Evolutionary conservation across 176 grass and related monocot genomes (phyloP).

Genomic region (Avena insularis): DNA sequence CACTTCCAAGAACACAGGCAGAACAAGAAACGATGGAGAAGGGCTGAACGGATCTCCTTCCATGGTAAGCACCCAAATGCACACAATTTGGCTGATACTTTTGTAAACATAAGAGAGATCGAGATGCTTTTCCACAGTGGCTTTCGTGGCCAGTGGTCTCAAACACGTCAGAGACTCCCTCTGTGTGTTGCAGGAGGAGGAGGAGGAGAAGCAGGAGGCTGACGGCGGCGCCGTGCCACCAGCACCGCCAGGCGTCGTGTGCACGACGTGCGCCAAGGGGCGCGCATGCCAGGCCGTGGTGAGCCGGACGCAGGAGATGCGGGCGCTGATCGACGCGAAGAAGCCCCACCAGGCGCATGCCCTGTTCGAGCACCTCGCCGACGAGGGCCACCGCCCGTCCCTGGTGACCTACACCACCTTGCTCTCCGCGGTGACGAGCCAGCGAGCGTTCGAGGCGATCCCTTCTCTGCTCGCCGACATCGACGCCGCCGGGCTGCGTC

Average conservation of each 20-base stretch:
- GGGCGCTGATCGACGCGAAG: slow-evolving; percentile 63
- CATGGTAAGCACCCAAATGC: slow-evolving; percentile 47
- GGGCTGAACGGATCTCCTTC: slow-evolving; percentile 25
- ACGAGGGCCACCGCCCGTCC: slow-evolving; percentile 86
- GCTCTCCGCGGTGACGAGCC: slow-evolving; percentile 66
- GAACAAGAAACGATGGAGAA: slow-evolving; percentile 38
- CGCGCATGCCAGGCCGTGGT: slow-evolving; percentile 66
- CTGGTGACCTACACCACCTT: slow-evolving; percentile 85
- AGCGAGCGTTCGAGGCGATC: slow-evolving; percentile 69
- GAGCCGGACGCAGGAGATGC: slow-evolving; percentile 68
- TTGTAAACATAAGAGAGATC: background rate
- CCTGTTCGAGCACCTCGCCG: slow-evolving; percentile 55
- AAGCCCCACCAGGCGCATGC: slow-evolving; percentile 67
- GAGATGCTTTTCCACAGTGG: background rate
- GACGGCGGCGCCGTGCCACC: slow-evolving; percentile 27
- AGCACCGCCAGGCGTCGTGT: slow-evolving; percentile 39
- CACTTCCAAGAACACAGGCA: slow-evolving; percentile 45
- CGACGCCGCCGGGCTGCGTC: slow-evolving; percentile 70
- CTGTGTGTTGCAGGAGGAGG: slow-evolving; percentile 41
- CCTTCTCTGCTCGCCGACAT: slow-evolving; percentile 70
- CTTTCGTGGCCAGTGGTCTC: background rate
- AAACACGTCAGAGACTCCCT: background rate
- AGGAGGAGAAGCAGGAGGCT: slow-evolving; percentile 37
- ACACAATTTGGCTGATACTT: background rate
- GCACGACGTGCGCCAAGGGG: slow-evolving; percentile 66